These are phyloP conservation scores for Rhodamnia argentea DNA, from an alignment of 345 rosid species.

Conservation along the genomic window DNA sequence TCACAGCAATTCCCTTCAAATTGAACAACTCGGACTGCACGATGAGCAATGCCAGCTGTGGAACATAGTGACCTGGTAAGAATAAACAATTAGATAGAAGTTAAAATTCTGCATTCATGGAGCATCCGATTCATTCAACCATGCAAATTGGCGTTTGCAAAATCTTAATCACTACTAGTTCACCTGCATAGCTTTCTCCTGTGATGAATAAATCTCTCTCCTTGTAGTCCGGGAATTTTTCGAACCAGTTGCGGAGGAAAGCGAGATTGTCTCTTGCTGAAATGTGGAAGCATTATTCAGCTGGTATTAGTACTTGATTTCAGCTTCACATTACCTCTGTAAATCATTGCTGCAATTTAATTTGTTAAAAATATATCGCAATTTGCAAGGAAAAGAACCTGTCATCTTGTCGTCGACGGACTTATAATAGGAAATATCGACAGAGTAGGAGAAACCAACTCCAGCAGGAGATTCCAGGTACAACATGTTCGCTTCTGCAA, in stretches of 20 bases:
- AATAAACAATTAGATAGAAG: neutral
- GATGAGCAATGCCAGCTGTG: conserved; percentile 38
- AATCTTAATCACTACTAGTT: neutral
- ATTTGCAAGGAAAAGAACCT: conserved; percentile 7
- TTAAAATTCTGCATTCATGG: neutral
- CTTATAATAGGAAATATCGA: conserved; percentile 12
- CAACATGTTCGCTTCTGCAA: conserved; percentile 34
- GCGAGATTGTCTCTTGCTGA: conserved; percentile 23
- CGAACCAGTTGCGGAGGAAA: conserved; percentile 22
- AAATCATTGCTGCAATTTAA: neutral
- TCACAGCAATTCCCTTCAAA: conserved; percentile 36
- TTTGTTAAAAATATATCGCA: neutral
- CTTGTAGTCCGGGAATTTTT: conserved; percentile 22
- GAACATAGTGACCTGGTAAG: conserved; percentile 45
- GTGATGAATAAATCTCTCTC: conserved; percentile 25
- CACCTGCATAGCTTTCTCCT: conserved; percentile 30
- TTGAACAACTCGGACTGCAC: conserved; percentile 20
- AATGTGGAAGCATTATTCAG: neutral
- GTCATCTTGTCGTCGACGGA: conserved; percentile 9
- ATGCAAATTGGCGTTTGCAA: neutral
- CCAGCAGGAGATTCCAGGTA: conserved; percentile 40
- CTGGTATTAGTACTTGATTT: neutral
- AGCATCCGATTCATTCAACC: neutral
- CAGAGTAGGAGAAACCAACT: conserved; percentile 45
- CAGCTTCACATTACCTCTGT: neutral